Evolutionary conservation across 2,329 filamentous ascomycete genomes (phyloP).

Genomic region (Fusarium sp.): DNA sequence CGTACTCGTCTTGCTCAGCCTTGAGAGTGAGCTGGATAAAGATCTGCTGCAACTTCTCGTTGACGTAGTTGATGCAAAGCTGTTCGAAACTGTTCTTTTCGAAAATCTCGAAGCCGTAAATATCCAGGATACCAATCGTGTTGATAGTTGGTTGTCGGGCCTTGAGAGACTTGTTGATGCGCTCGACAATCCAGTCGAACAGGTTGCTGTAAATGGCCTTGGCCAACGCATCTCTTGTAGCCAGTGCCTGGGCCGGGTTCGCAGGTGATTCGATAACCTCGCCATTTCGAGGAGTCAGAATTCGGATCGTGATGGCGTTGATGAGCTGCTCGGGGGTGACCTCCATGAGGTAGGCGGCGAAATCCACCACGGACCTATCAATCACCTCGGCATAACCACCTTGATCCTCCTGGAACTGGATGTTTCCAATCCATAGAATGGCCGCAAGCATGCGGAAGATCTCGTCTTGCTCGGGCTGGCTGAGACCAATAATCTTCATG

Average conservation of each 20-base stretch:
- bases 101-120: constrained; percentile 99
- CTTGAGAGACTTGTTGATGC: constrained; percentile 89
- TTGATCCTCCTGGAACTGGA: constrained; percentile 91
- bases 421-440: constrained; percentile 94
- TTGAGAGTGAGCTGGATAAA: constrained; percentile 98
- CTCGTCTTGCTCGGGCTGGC: constrained; percentile 89
- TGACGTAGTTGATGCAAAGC: constrained; percentile 99
- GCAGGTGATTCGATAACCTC: constrained; percentile 80
- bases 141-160: constrained; percentile 81
- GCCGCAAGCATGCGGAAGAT: constrained; percentile 96
- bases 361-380: constrained; percentile 93
- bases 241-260: constrained; percentile 85
- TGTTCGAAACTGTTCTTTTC: constrained; percentile 99
- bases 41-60: constrained; percentile 98
- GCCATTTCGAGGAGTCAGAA: constrained; percentile 77
- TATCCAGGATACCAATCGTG: constrained; percentile 96
- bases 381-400: constrained; percentile 86
- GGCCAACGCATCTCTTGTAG: constrained; percentile 90
- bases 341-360: constrained; percentile 92
- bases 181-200: constrained; percentile 97
- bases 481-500: constrained; percentile 93
- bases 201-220: constrained; percentile 98
- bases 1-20: constrained; percentile 97
- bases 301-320: constrained; percentile 88
- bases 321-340: constrained; percentile 84